Evolutionary conservation across 345 rosid species (phyloP).

Genomic region (Salix brachista): DNA sequence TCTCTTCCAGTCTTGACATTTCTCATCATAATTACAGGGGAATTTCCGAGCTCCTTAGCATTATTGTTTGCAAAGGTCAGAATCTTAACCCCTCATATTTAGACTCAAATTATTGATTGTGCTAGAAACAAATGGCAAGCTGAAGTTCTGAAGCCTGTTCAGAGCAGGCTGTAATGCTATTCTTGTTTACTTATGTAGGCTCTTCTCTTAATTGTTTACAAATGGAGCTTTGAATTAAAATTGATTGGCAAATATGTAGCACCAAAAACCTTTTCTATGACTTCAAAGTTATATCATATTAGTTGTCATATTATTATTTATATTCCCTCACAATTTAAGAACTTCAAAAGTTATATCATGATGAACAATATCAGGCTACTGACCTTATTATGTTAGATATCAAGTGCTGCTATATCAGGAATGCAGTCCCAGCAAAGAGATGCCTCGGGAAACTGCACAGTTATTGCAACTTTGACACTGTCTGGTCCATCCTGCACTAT

Average conservation of each 20-base stretch:
- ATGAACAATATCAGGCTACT: neutral
- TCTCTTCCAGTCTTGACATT: slow-evolving; percentile 79
- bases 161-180: neutral
- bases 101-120: neutral
- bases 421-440: no score
- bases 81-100: slow-evolving; percentile 17
- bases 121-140: neutral
- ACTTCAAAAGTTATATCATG: neutral
- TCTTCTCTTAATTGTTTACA: neutral
- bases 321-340: neutral
- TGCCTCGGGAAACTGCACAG: no score
- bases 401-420: no score
- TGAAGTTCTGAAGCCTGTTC: slow-evolving; percentile 7
- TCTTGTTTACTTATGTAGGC: neutral
- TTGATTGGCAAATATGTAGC: neutral
- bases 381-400: no score
- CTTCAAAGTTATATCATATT: neutral
- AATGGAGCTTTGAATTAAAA: neutral
- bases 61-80: slow-evolving; percentile 82
- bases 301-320: neutral
- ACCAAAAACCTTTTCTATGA: neutral
- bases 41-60: slow-evolving; percentile 75
- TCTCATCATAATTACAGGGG: slow-evolving; percentile 75
- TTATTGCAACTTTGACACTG: no score
- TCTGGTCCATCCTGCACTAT: neutral